Evolutionary conservation across 352 stramenopile genomes (phyloP).

Genomic region (Peronospora farinosa): DNA sequence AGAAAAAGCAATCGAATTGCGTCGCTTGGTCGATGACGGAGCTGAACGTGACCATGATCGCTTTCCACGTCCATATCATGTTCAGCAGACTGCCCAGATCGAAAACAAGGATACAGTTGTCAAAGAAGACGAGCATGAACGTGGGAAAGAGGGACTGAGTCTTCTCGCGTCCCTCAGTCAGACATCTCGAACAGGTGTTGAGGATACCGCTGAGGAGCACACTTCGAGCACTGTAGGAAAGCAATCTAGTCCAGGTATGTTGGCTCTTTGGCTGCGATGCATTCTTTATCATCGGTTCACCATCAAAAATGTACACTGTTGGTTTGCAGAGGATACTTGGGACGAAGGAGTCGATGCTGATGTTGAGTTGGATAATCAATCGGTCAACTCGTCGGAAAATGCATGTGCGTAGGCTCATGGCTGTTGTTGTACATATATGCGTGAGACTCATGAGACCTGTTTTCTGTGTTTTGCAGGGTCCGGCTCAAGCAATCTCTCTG

Average conservation of each 20-base stretch:
- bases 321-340: conserved; percentile 16
- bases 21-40: not conserved
- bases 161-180: not conserved
- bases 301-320: not conserved
- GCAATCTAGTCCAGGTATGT: conserved; percentile 36
- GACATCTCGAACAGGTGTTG: conserved; percentile 4
- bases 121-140: not conserved
- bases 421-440: not conserved
- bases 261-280: conserved; percentile 2
- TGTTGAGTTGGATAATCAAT: conserved; percentile 28
- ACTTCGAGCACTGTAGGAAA: conserved; percentile 28
- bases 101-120: not conserved
- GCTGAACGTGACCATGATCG: conserved; percentile 4
- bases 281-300: conserved; percentile 1
- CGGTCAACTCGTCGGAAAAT: conserved; percentile 22
- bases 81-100: conserved; percentile 1
- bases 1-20: not conserved
- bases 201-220: conserved; percentile 29
- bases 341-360: conserved; percentile 19
- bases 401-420: conserved; percentile 13
- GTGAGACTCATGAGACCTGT: not conserved
- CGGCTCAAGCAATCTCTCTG: conserved; percentile 21
- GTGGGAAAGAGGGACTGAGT: conserved; percentile 1
- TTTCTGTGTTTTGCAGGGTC: conserved; percentile 22
- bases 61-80: not conserved